Conservation (phyloP, 441 rosid genomes). For the Gossypium lobatum region DNA sequence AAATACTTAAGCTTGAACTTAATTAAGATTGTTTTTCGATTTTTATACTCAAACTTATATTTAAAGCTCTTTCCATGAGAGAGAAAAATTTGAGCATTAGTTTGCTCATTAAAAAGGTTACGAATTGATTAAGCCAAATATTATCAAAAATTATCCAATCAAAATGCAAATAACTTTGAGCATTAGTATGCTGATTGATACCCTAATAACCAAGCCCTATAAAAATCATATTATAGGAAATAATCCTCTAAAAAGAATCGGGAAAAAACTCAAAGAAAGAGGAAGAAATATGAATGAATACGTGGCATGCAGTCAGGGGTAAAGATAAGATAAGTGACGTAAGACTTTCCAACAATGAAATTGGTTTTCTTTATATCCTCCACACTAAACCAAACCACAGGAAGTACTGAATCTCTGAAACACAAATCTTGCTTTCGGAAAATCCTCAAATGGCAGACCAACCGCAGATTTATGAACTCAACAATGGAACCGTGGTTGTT, state of each 20-base stretch:
- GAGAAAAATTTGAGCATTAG: no score
- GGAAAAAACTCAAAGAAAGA: not conserved
- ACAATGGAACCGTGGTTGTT: conserved; percentile 71
- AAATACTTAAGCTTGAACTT: no score
- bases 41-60: no score
- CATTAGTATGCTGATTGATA: no score
- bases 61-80: no score
- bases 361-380: not conserved
- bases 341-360: not conserved
- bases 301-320: not conserved
- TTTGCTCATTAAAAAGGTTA: no score
- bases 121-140: no score
- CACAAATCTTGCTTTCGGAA: not conserved
- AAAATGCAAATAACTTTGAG: no score
- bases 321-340: not conserved
- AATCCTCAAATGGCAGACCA: conserved; percentile 52
- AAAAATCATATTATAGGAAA: no score
- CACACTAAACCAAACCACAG: not conserved
- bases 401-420: not conserved
- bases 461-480: conserved; percentile 69
- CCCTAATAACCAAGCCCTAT: no score
- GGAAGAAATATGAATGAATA: not conserved
- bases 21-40: no score
- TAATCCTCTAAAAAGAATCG: not conserved
- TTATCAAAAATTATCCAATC: no score